These are phyloP conservation scores for Nakazawaea anatomiae DNA, from an alignment of 805 yeast genomes.

Conservation along the genomic window DNA sequence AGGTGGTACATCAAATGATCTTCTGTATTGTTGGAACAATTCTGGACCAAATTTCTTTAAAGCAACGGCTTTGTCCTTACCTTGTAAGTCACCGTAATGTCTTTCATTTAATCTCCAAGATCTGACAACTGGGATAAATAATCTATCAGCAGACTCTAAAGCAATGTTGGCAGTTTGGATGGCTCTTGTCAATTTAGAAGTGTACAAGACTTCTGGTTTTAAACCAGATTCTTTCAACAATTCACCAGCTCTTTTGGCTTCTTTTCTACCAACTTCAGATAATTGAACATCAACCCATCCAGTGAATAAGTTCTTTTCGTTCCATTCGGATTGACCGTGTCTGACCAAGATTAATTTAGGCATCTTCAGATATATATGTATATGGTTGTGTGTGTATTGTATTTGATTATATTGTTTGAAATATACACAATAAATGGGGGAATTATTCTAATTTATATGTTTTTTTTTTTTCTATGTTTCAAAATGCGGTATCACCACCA, in stretches of 20 bases:
- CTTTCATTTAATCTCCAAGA: conserved; percentile 90
- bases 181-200: conserved; percentile 89
- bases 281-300: conserved; percentile 97
- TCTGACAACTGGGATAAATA: conserved; percentile 88
- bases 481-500: not conserved
- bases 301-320: conserved; percentile 95
- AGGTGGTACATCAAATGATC: conserved; percentile 96
- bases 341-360: conserved; percentile 82
- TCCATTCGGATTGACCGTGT: conserved; percentile 99
- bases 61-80: conserved; percentile 95
- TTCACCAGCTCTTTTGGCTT: conserved; percentile 92
- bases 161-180: conserved; percentile 97
- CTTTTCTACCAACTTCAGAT: conserved; percentile 78
- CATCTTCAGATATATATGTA: conserved; percentile 15
- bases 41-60: conserved; percentile 84
- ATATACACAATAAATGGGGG: not conserved
- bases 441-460: not conserved
- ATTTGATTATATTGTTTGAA: not conserved
- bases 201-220: conserved; percentile 82
- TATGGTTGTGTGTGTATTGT: not conserved
- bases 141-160: conserved; percentile 78
- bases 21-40: conserved; percentile 95
- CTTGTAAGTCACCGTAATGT: conserved; percentile 97
- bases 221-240: conserved; percentile 81
- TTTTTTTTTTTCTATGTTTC: not conserved